Percentiles rank a stretch among this genome's conserved stretches.
These are phyloP conservation scores for Cryptococcus neoformans DNA, from an alignment of 1,284 basidiomycete species.

Conservation along the genomic window DNA sequence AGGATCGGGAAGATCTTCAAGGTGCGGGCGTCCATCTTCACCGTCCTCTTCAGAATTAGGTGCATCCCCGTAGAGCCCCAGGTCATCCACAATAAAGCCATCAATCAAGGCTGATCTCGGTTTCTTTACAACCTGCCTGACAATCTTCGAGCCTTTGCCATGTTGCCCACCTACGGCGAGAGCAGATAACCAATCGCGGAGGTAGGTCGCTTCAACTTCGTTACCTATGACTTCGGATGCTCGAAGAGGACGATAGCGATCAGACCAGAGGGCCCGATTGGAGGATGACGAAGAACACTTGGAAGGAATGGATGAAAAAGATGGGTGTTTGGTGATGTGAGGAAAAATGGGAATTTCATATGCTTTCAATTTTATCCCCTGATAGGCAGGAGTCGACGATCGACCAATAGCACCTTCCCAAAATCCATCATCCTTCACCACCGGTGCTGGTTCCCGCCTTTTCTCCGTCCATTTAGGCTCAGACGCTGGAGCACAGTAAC, in stretches of 20 bases:
- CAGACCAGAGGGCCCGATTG: slow-evolving; percentile 62
- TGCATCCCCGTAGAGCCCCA: slow-evolving; percentile 32
- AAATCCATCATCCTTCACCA: slow-evolving; percentile 1
- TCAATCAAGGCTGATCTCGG: slow-evolving; percentile 17
- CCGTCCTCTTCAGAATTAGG: slow-evolving; percentile 8
- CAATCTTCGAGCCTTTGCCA: slow-evolving; percentile 24
- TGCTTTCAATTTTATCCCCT: neutral
- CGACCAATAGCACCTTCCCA: slow-evolving; percentile 1
- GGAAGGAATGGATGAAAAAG: slow-evolving; percentile 20
- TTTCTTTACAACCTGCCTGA: slow-evolving; percentile 34
- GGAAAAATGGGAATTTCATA: neutral
- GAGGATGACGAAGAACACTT: slow-evolving; percentile 2
- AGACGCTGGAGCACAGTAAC: neutral
- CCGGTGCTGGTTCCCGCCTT: neutral
- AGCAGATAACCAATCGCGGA: slow-evolving; percentile 78
- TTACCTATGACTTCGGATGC: slow-evolving; percentile 81
- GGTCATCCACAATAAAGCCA: slow-evolving; percentile 50
- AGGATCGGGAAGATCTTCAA: slow-evolving; percentile 25
- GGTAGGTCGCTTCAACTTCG: slow-evolving; percentile 65
- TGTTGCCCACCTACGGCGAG: slow-evolving; percentile 54
- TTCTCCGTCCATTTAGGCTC: too few species aligned
- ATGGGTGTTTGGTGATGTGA: slow-evolving; percentile 27
- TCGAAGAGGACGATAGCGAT: slow-evolving; percentile 69
- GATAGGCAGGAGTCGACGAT: neutral
- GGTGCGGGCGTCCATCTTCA: slow-evolving; percentile 22